These are phyloP conservation scores for Raffaelea ambrosiae DNA, from an alignment of 2,329 filamentous ascomycete genomes.

Conservation along the genomic window DNA sequence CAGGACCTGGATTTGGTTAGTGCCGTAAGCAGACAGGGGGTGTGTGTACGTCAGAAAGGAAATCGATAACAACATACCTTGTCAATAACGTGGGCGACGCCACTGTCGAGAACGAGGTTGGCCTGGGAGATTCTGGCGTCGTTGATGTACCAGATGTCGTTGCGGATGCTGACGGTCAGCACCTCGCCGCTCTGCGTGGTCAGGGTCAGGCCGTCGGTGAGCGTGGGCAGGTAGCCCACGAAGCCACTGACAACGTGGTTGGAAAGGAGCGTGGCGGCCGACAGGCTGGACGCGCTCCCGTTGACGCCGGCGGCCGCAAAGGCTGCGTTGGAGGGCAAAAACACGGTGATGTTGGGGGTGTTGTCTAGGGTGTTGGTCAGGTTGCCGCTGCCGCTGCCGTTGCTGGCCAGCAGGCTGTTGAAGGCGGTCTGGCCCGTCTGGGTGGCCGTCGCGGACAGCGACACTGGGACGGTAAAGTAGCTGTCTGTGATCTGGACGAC, in stretches of 20 bases:
- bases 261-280: conserved; percentile 10
- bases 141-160: conserved; percentile 16
- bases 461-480: conserved; percentile 13
- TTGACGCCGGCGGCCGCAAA: conserved; percentile 9
- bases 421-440: conserved; percentile 13
- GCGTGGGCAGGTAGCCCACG: conserved; percentile 14
- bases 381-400: conserved; percentile 9
- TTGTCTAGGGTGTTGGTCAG: conserved; percentile 10
- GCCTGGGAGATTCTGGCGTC: conserved; percentile 16
- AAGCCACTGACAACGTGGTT: conserved; percentile 13
- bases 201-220: conserved; percentile 12
- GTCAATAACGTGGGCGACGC: conserved; percentile 17
- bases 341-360: conserved; percentile 13
- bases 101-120: conserved; percentile 15
- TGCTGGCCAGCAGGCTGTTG: conserved; percentile 7
- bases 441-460: conserved; percentile 10
- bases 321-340: conserved; percentile 15
- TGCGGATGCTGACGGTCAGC: conserved; percentile 14
- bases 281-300: conserved; percentile 2
- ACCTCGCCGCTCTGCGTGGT: conserved; percentile 11
- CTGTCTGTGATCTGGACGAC: conserved; percentile 17
- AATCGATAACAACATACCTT: conserved; percentile 8
- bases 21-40: too few species aligned
- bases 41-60: too few species aligned
- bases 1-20: too few species aligned